Evolutionary conservation across 129 eudicot species (phyloP), one percentile per base, ranked within the genome.

Genomic region (Pittosporum tobira): DNA sequence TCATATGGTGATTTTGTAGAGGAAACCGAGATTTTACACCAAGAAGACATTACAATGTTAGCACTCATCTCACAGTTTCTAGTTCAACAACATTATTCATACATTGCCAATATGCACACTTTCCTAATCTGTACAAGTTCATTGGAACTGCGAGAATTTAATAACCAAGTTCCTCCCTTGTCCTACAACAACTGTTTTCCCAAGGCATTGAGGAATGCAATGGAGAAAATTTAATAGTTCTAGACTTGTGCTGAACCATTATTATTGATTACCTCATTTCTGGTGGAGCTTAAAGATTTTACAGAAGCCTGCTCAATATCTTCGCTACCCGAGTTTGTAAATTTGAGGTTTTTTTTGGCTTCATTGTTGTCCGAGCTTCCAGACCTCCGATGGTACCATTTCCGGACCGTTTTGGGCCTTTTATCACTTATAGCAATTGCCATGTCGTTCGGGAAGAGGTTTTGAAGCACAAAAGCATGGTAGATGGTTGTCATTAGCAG

Each of bases 371-470:
- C 76, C 21, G 83, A 71, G 64, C 87, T 73, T 1, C 70, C 54
- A 20, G n/a, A 18, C 54, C 84, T 64, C 40, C 70, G 61, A 9
- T 71, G 96, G 59, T 59, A 81, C 96, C 96, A 84, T 69, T 66
- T 84, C 1, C 69, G 55, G 20, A 21, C 31, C 14, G 67, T 1
- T 69, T 69, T 75, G 0, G 90, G 81, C 62, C 72, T 70, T 48
- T 75, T 64, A 36, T 77, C 88, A 46, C 91, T 81, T 4, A 88
- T 84, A 6, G 96, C 96, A 52, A 88, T 88, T 16, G 85, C 73
- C 1, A 84, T 84, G 80, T 88, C 96, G 6, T 88, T 88, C 0
- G 94, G 96, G 43, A 88, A 84, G 3, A 88, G 83, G 76, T 84
- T 87, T 24, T 80, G 18, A 11, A 79, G 52, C 29, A 88, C 91